Percentiles rank a stretch among this genome's conserved stretches.
Conservation (phyloP, 2,329 filamentous ascomycete genomes). For the Periglandula ipomoeae region DNA sequence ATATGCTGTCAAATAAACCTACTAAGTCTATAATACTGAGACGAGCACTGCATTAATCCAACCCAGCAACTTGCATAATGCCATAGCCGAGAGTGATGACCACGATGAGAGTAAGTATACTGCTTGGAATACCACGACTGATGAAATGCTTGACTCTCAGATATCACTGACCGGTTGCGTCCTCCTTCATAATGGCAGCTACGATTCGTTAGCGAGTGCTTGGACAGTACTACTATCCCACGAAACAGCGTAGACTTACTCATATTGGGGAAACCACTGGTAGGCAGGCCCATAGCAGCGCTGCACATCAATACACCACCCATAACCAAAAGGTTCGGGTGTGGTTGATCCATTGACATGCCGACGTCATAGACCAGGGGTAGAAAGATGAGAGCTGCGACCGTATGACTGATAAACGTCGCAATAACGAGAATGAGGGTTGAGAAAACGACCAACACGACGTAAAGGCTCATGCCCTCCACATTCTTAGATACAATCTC, state of each 20-base stretch:
- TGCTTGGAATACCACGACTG: slow-evolving; percentile 82
- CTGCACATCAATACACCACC: slow-evolving; percentile 91
- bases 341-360: slow-evolving; percentile 73
- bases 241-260: slow-evolving; percentile 53
- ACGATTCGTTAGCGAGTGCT: slow-evolving; percentile 13
- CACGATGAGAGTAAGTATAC: slow-evolving; percentile 69
- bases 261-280: slow-evolving; percentile 97
- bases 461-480: slow-evolving; percentile 72
- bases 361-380: slow-evolving; percentile 86
- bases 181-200: slow-evolving; percentile 99
- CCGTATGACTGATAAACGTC: slow-evolving; percentile 96
- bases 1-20: neutral
- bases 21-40: neutral
- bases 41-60: slow-evolving; percentile 30
- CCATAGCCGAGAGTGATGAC: slow-evolving; percentile 86
- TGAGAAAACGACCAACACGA: slow-evolving; percentile 78
- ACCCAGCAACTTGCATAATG: slow-evolving; percentile 68
- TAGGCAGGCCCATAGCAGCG: slow-evolving; percentile 91
- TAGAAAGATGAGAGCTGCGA: slow-evolving; percentile 88
- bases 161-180: slow-evolving; percentile 85
- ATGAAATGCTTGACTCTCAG: slow-evolving; percentile 91
- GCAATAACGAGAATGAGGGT: slow-evolving; percentile 81
- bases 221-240: neutral
- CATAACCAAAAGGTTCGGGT: slow-evolving; percentile 94
- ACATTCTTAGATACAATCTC: slow-evolving; percentile 64